Percentiles rank a stretch among this genome's conserved stretches.
phyloP scores from a whole-genome alignment of 2,329 filamentous ascomycete genomes.

The Hirsutella thompsonii region DNA sequence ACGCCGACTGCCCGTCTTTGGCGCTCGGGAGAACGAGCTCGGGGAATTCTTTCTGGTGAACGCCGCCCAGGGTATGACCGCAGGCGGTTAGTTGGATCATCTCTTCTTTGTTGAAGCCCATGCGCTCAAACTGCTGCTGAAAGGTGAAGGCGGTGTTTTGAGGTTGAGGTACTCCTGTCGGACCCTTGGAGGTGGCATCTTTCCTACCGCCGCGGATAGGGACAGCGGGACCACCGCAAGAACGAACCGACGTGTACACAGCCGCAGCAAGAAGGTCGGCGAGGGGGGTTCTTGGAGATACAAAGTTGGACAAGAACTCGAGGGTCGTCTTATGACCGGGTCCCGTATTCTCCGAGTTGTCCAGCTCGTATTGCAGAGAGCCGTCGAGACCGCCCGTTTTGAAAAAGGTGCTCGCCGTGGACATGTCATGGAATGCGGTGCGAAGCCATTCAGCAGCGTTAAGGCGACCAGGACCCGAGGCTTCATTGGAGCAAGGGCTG shows the following conservation, averaged over 20 bases:
- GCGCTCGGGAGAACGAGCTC: slow-evolving; percentile 33
- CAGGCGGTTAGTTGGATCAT: slow-evolving; percentile 50
- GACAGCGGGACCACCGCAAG: slow-evolving; percentile 43
- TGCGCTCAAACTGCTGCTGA: slow-evolving; percentile 39
- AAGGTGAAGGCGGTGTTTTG: slow-evolving; percentile 41
- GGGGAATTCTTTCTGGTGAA: slow-evolving; percentile 41
- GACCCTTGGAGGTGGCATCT: slow-evolving; percentile 36
- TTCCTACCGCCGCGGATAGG: slow-evolving; percentile 38
- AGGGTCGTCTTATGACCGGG: slow-evolving; percentile 41
- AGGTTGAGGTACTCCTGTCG: slow-evolving; percentile 40
- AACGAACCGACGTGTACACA: slow-evolving; percentile 43
- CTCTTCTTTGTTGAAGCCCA: slow-evolving; percentile 41
- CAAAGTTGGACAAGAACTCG: slow-evolving; percentile 37
- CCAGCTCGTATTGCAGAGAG: slow-evolving; percentile 46
- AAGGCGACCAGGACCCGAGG: slow-evolving; percentile 38
- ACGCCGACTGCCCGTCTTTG: slow-evolving; percentile 27
- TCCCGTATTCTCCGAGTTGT: slow-evolving; percentile 41
- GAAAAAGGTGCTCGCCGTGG: slow-evolving; percentile 34
- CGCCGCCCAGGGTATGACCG: slow-evolving; percentile 48
- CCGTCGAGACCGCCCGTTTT: slow-evolving; percentile 43
- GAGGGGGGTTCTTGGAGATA: slow-evolving; percentile 36
- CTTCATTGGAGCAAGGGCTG: slow-evolving; percentile 41
- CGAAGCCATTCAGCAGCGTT: slow-evolving; percentile 51
- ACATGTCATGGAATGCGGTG: slow-evolving; percentile 49
- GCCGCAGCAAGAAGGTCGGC: slow-evolving; percentile 46